Evolutionary conservation across 192 early-diverging fungal species (phyloP).

Genomic region (Jimgerdemannia flammicorona): DNA sequence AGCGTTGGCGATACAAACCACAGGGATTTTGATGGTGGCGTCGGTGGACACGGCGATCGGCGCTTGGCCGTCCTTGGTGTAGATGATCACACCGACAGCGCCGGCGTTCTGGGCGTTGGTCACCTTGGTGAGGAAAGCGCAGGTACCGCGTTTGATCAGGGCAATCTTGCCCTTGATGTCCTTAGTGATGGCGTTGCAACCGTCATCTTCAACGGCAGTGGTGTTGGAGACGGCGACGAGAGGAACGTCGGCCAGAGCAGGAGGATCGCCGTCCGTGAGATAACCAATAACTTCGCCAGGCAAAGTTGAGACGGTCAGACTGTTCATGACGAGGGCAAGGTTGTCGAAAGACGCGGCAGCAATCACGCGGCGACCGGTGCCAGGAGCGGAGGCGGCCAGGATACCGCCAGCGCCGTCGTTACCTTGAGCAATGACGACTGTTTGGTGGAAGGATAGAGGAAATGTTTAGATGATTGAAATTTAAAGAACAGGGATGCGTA

Average conservation of each 20-base stretch:
- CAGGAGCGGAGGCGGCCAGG: slow-evolving; percentile 54
- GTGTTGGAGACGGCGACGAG: slow-evolving; percentile 41
- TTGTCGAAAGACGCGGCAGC: slow-evolving; percentile 57
- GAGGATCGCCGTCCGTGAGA: neutral
- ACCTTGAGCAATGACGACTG: slow-evolving; percentile 57
- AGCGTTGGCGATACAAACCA: slow-evolving; percentile 47
- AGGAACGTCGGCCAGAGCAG: slow-evolving; percentile 35
- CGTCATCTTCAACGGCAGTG: slow-evolving; percentile 44
- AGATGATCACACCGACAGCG: slow-evolving; percentile 64
- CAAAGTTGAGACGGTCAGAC: slow-evolving; percentile 24
- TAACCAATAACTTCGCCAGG: slow-evolving; percentile 1
- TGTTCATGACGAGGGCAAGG: slow-evolving; percentile 23
- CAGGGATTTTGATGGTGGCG: slow-evolving; percentile 43
- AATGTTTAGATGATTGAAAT: neutral
- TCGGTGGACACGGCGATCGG: neutral
- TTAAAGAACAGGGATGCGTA: slow-evolving; percentile 25
- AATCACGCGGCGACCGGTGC: slow-evolving; percentile 47
- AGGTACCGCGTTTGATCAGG: slow-evolving; percentile 67
- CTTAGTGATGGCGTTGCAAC: slow-evolving; percentile 39
- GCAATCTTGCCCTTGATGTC: slow-evolving; percentile 46
- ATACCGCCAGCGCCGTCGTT: slow-evolving; percentile 66
- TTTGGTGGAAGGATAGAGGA: neutral
- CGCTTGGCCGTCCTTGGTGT: slow-evolving; percentile 36
- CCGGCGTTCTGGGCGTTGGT: slow-evolving; percentile 48
- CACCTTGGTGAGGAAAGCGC: slow-evolving; percentile 63